Base-by-base conservation (phyloP, 768 basidiomycete species). In the Mycena capillaripes region DNA sequence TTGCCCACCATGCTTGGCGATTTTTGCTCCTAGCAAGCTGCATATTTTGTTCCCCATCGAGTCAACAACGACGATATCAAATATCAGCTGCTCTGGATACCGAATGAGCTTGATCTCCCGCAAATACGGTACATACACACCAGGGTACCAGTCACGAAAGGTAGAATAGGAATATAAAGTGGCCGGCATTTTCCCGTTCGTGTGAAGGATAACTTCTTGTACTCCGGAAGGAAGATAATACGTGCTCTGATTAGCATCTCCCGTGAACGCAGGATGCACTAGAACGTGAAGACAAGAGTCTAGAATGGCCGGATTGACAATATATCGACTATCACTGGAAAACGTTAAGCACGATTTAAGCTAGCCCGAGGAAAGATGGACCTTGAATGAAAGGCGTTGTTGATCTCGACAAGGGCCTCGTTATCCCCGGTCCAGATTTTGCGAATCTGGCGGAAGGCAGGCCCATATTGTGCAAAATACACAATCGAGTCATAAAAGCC, bases 281-380 rank as follows among this genome's bases (percentile, higher is more conserved):
- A 78, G 66, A 48, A 79, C 74, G 34, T 85, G 84, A 5, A 85
- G 53, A 44, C 81, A 81, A 1, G 81, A 79, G 64, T 86, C 85
- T 8, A 86, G 60, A 23, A 82, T 77, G 1, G 80, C 76, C 1
- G 82, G 82, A 63, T 81, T 77, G 36, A 81, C 69, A 40, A 66
- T 36, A 59, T 81, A 81, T 12, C 12, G 6, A 6, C 7, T 12
- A 7, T 36, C 36, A 36, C 36, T 6, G 36, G 36, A 7, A 36
- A 7, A 36, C 6, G 36, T 7, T 36, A 12, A 7, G 36, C 12
- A 12, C 6, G 12, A 36, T 36, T 36, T 36, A 12, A 6, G 36
- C 7, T 36, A 6, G 12, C 36, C n/a, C n/a, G n/a, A n/a, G n/a
- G 36, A 36, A 36, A 12, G 7, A 36, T 12, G 12, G 7, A 36